Base-by-base conservation (phyloP, 2,329 filamentous ascomycete genomes). In the Rasamsonia emersonii region DNA sequence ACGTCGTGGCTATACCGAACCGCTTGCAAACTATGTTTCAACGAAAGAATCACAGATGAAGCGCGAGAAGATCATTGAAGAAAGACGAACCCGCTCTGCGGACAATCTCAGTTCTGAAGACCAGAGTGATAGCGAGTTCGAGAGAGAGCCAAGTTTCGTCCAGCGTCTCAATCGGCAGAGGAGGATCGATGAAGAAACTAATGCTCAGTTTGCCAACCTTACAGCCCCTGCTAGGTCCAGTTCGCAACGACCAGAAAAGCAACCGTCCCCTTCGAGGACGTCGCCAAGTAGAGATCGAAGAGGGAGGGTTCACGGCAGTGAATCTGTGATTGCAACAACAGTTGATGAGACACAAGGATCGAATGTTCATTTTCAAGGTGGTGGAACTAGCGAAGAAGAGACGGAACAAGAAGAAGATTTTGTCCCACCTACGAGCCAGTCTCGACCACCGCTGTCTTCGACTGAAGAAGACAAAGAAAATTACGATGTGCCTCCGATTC, bases 381-480 rank as follows among this genome's bases (percentile, higher is more conserved):
- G 46, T 13, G 47, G 37, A 9, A 38, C 37, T 14, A 61, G 57
- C 15, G 58, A 67, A 43, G 62, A 61, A 35, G 64, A 68, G 42
- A 68, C 65, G 0, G 65, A 67, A 35, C 58, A 63, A 34, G 64
- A 67, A 37, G 63, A 65, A 24, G 53, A 61, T 21, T n/a, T 33
- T 7, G 41, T 37, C 10, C 41, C 47, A 16, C 46, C 49, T 24
- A 41, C 51, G 1, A 44, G 42, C 8, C 46, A 44, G 26, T 53
- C 51, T 24, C 55, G 55, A 28, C 45, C 51, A 4, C 30, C 38
- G 14, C 42, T 50, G 25, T 43, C 47, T 9, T 47, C 56, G 8
- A 49, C 46, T 7, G 63, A 65, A 23, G 65, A 67, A 36, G 58
- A 68, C 37, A 68, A 68, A 41, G 65, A 68, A 41, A 68, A 68